Base-by-base conservation (phyloP, 306 rosid species). In the Hylodesmum podocarpum region DNA sequence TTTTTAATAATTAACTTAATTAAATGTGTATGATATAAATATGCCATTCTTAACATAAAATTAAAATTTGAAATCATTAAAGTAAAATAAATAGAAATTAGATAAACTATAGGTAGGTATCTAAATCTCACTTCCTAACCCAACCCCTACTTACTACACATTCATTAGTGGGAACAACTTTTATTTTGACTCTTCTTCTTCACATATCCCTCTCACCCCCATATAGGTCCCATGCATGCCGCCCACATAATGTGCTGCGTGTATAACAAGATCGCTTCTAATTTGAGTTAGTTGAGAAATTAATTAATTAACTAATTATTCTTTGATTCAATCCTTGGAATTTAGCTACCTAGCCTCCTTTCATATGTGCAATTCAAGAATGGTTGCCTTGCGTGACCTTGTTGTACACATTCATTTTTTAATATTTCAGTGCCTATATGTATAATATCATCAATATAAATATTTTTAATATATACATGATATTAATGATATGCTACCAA, bases 161-260 rank as follows among this genome's bases (percentile, higher is more conserved):
- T 81, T 78, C 78, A 85, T 72, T 46, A 80, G 84, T 75, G 87
- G 86, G 24, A 85, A 85, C 85, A 80, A 19, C 75, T 83, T 80
- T 64, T 51, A 2, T 81, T 78, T 59, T 18, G 8, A 40, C 40
- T 25, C 65, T 12, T 46, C n/a, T 15, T 50, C 24, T n/a, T 25
- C 62, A 21, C 72, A 22, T n/a, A n/a, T 39, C 57, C 36, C 3
- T 47, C 37, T n/a, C 25, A 41, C 55, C 25, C 25, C 28, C 1
- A 1, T 2, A 36, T 34, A 33, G 71, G 82, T 18, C 83, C 78
- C 78, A 72, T 64, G 44, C 77, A 59, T 34, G 53, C 29, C 8
- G 41, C 72, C 25, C 72, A 34, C 21, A 16, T 55, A 55, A 21
- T 63, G n/a, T 46, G 36, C 19, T 41, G 7, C 12, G 5, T n/a